Percentiles rank a stretch among this genome's conserved stretches.
Evolutionary conservation across 2,329 filamentous ascomycete genomes (phyloP).

Genomic region (Claviceps sorghi): DNA sequence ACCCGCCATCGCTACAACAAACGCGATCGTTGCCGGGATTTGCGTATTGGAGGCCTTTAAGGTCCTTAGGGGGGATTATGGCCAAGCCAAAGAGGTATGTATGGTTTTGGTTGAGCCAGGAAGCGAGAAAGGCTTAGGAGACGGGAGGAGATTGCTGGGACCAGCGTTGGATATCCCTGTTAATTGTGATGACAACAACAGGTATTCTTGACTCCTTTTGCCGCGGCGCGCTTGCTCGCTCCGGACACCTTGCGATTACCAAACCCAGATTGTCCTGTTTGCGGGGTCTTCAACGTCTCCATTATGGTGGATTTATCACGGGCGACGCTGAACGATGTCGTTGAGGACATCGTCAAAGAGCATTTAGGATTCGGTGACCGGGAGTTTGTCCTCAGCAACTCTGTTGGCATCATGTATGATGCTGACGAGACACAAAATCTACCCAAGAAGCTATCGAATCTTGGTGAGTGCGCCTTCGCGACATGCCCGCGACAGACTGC

Average conservation of each 20-base stretch:
- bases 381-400: constrained; percentile 65
- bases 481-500: not conserved
- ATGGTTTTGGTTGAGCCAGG: not conserved
- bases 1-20: constrained; percentile 93
- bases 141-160: not conserved
- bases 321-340: constrained; percentile 65
- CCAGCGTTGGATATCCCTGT: not conserved
- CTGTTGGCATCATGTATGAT: constrained; percentile 71
- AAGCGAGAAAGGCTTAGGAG: not conserved
- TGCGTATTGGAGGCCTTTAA: constrained; percentile 91
- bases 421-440: constrained; percentile 80
- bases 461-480: constrained; percentile 35
- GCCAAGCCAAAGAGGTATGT: constrained; percentile 57
- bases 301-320: constrained; percentile 53
- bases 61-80: constrained; percentile 59
- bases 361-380: constrained; percentile 62
- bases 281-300: constrained; percentile 55
- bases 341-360: constrained; percentile 55
- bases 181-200: constrained; percentile 14
- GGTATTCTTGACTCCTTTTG: constrained; percentile 67
- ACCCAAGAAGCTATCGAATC: constrained; percentile 59
- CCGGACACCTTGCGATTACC: constrained; percentile 45
- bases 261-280: constrained; percentile 72
- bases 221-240: constrained; percentile 41
- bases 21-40: constrained; percentile 85